Conservation (phyloP, 2,329 filamentous ascomycete genomes). For the Trichoderma aggressivum region DNA sequence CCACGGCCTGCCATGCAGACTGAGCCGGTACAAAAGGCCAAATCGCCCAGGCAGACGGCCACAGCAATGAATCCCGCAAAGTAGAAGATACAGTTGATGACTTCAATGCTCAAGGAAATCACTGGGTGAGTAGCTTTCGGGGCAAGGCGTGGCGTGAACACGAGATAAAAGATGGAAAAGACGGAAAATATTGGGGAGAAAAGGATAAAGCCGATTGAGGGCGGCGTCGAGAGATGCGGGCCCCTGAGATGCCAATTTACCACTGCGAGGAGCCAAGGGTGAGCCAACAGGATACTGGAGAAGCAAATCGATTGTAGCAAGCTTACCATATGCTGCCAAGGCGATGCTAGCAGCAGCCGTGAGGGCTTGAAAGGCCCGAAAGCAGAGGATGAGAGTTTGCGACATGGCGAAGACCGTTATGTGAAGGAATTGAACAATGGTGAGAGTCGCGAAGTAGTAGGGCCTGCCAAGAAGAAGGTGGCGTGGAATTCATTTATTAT, state of each 20-base stretch:
- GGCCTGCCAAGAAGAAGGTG: not conserved
- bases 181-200: slow-evolving; percentile 53
- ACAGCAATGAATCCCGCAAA: slow-evolving; percentile 59
- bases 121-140: slow-evolving; percentile 34
- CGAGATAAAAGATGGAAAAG: slow-evolving; percentile 53
- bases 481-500: not conserved
- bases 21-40: slow-evolving; percentile 55
- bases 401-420: slow-evolving; percentile 18
- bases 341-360: slow-evolving; percentile 21
- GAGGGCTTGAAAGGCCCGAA: slow-evolving; percentile 23
- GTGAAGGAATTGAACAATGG: not conserved
- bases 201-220: slow-evolving; percentile 56
- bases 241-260: slow-evolving; percentile 57
- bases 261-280: slow-evolving; percentile 38
- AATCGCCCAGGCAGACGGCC: slow-evolving; percentile 52
- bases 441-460: not conserved
- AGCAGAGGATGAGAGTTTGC: slow-evolving; percentile 15
- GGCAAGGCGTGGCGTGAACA: slow-evolving; percentile 30
- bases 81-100: slow-evolving; percentile 53
- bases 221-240: slow-evolving; percentile 52
- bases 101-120: slow-evolving; percentile 47
- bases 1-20: slow-evolving; percentile 56
- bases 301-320: not conserved
- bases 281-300: not conserved
- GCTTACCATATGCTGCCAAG: slow-evolving; percentile 24